Evolutionary conservation across 768 basidiomycete species (phyloP), one percentile per base, ranked within the genome.

Genomic region (Gymnopilus dilepis): DNA sequence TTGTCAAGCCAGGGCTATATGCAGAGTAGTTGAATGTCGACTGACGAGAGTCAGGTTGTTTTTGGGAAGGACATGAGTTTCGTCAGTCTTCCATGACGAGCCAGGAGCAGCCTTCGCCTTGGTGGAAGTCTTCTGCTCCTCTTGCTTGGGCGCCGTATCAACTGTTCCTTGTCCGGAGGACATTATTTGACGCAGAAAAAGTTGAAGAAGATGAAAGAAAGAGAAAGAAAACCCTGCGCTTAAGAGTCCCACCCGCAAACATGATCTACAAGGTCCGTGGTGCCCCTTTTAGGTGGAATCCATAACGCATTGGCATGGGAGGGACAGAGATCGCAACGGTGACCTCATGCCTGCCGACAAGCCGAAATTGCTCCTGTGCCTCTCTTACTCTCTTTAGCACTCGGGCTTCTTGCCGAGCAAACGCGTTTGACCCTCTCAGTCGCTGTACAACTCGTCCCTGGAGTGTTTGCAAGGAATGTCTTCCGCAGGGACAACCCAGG

Each of bases 1-100:
- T 6, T 26, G 37, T 54, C 24, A 57, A 24, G 2, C 19, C 12
- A 17, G 28, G 21, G n/a, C 34, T 22, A 9, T 19, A 50, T 22
- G 34, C 43, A 2, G 34, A 54, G 56, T 40, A 41, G 57, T 24
- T 58, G 43, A 71, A 75, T 43, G 57, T 84, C 84, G 15, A 71
- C 76, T 43, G 57, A 85, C 84, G n/a, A 86, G 69, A 12, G 73
- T 45, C 48, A 86, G 68, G 11, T 76, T 74, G 66, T 86, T 86
- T 61, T 84, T 77, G 6, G 86, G 87, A n/a, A 89, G 65, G 11
- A 80, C 74, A 31, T 87, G 86, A 17, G 80, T 77, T 62, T 88
- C 87, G 55, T 78, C 73, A 6, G 71, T 58, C 60, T 80, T 83
- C 87, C 87, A 88, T 19, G 85, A 80, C 22, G 81, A 79, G 1